Conservation (phyloP, 176 grass and related monocot genomes). For the Oryza brachyantha region DNA sequence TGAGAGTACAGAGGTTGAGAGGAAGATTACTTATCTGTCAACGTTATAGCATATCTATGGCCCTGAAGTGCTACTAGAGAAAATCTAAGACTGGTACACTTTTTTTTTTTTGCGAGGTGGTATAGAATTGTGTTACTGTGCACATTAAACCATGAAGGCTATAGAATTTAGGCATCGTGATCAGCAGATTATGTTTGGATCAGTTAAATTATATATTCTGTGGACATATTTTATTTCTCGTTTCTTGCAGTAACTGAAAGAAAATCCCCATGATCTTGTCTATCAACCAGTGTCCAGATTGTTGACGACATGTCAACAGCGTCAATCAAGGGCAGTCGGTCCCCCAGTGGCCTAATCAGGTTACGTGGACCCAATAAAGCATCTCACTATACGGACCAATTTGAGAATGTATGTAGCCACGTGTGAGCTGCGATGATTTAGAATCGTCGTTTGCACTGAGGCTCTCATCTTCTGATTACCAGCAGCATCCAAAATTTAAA, state of each 20-base stretch:
- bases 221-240: background rate
- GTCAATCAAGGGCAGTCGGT: slow-evolving; percentile 10
- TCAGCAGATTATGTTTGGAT: background rate
- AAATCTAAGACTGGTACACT: background rate
- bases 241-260: background rate
- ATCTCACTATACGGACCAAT: background rate
- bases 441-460: slow-evolving; percentile 8
- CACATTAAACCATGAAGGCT: background rate
- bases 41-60: background rate
- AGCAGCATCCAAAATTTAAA: too few relatives aligned
- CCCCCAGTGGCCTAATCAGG: slow-evolving; percentile 2
- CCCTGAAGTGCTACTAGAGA: background rate
- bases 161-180: background rate
- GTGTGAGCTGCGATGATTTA: background rate
- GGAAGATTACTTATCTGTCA: background rate
- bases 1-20: background rate
- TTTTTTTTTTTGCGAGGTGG: too few relatives aligned
- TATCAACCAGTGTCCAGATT: background rate
- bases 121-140: background rate
- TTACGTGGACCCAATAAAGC: background rate
- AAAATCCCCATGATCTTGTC: background rate
- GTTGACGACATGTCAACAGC: slow-evolving; percentile 1
- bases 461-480: too few relatives aligned
- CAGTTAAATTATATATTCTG: background rate
- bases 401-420: background rate